phyloP scores from a whole-genome alignment of 768 basidiomycete species.

The Pleurotus sapidus region DNA sequence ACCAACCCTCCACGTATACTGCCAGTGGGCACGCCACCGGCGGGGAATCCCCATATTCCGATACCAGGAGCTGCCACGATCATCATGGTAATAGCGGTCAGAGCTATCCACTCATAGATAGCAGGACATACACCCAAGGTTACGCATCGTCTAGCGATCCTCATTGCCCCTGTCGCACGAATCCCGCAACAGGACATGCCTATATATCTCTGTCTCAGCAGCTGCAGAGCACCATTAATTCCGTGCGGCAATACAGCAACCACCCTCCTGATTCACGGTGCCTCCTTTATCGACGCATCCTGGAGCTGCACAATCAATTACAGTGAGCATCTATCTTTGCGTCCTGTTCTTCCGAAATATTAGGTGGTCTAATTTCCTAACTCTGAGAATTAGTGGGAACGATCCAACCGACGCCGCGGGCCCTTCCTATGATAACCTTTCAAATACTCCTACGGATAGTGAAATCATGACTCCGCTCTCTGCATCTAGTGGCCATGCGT shows the following conservation, averaged over 20 bases:
- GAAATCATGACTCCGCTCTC: slow-evolving; percentile 57
- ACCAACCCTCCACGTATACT: slow-evolving; percentile 23
- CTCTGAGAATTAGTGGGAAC: slow-evolving; percentile 35
- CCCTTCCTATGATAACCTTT: slow-evolving; percentile 47
- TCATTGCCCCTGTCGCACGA: slow-evolving; percentile 63
- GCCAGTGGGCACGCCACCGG: slow-evolving; percentile 21
- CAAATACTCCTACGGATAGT: slow-evolving; percentile 57
- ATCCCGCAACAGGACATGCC: slow-evolving; percentile 54
- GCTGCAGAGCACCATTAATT: slow-evolving; percentile 51
- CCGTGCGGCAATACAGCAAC: slow-evolving; percentile 60
- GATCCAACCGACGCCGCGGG: slow-evolving; percentile 46
- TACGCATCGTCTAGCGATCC: slow-evolving; percentile 30
- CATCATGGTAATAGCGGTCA: slow-evolving; percentile 31
- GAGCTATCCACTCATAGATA: slow-evolving; percentile 33
- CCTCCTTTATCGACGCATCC: slow-evolving; percentile 53
- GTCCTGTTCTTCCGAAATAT: background rate
- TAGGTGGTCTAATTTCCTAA: slow-evolving; percentile 7
- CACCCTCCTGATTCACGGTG: slow-evolving; percentile 55
- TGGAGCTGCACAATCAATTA: slow-evolving; percentile 59
- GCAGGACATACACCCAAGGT: slow-evolving; percentile 23
- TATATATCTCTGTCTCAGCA: slow-evolving; percentile 64
- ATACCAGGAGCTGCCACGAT: slow-evolving; percentile 16
- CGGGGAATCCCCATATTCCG: slow-evolving; percentile 34
- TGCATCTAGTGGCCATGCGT: slow-evolving; percentile 44
- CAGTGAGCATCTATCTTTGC: slow-evolving; percentile 48